Evolutionary conservation across 345 rosid species (phyloP).

Genomic region (Hypericum perforatum): DNA sequence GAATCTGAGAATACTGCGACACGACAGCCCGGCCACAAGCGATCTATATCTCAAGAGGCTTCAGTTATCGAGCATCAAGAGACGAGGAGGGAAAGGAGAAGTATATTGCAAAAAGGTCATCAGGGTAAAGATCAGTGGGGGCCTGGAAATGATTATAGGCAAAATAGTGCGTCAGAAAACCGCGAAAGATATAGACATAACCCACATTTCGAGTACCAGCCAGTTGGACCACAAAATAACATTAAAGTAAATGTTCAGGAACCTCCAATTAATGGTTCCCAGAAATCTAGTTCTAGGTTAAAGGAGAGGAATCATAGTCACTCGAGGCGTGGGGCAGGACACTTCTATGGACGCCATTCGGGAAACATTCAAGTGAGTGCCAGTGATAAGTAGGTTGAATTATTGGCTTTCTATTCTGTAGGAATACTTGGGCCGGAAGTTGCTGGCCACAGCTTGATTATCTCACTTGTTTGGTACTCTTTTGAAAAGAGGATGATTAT

Average conservation of each 20-base stretch:
- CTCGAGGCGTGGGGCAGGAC: conserved; percentile 50
- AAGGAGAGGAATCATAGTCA: conserved; percentile 60
- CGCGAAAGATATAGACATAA: conserved; percentile 55
- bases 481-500: no score
- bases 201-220: conserved; percentile 77
- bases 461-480: no score
- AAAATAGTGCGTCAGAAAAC: conserved; percentile 33
- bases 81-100: conserved; percentile 39
- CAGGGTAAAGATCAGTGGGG: conserved; percentile 53
- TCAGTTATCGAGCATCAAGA: conserved; percentile 26
- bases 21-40: conserved; percentile 18
- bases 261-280: conserved; percentile 41
- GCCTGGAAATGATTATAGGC: conserved; percentile 43
- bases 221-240: conserved; percentile 29
- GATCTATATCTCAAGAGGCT: conserved; percentile 6
- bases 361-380: conserved; percentile 32
- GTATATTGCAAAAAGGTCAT: conserved; percentile 26
- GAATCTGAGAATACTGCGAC: conserved; percentile 16
- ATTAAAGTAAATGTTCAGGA: conserved; percentile 28
- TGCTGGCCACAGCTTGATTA: no score
- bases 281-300: conserved; percentile 39
- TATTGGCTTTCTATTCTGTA: neutral
- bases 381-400: conserved; percentile 24
- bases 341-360: conserved; percentile 36
- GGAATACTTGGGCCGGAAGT: no score